Conservation (phyloP, 768 basidiomycete genomes). For the Strobilomyces confusus region DNA sequence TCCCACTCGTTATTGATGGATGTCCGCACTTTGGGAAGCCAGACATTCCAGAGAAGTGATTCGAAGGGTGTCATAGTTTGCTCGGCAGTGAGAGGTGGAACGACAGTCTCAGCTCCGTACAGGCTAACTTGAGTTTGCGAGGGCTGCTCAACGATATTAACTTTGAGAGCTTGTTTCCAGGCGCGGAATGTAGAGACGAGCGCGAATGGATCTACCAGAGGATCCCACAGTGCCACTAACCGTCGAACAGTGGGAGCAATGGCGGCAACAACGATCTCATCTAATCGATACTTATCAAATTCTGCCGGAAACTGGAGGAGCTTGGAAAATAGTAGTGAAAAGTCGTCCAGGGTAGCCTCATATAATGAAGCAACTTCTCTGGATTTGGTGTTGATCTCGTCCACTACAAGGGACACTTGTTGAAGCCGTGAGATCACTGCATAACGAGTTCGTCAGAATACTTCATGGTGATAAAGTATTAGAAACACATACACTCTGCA, state of each 20-base stretch:
- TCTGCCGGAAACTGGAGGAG: slow-evolving; percentile 73
- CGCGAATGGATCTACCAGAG: slow-evolving; percentile 68
- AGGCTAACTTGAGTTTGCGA: slow-evolving; percentile 48
- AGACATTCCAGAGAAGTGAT: slow-evolving; percentile 88
- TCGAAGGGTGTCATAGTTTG: slow-evolving; percentile 92
- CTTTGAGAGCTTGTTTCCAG: slow-evolving; percentile 67
- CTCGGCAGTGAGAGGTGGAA: slow-evolving; percentile 36
- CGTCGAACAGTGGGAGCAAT: slow-evolving; percentile 77
- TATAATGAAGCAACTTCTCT: slow-evolving; percentile 62
- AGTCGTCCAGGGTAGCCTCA: slow-evolving; percentile 68
- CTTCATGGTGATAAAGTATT: not conserved
- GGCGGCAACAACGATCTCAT: slow-evolving; percentile 91
- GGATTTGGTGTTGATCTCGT: slow-evolving; percentile 62
- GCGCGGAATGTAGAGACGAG: slow-evolving; percentile 62
- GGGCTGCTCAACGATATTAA: slow-evolving; percentile 45
- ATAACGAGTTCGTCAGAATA: slow-evolving; percentile 1
- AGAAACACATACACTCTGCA: slow-evolving; percentile 57
- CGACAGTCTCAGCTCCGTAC: slow-evolving; percentile 46
- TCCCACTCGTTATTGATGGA: slow-evolving; percentile 95
- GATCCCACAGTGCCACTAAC: slow-evolving; percentile 75
- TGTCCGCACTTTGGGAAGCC: slow-evolving; percentile 93
- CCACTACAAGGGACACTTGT: slow-evolving; percentile 69
- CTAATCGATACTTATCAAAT: slow-evolving; percentile 73
- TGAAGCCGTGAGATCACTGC: slow-evolving; percentile 77
- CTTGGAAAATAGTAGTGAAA: slow-evolving; percentile 67